A percentile compares a stretch with the other conserved stretches of the same genome.
Conservation (phyloP, 495 filamentous ascomycete species). For the Talaromyces stipitatus region DNA sequence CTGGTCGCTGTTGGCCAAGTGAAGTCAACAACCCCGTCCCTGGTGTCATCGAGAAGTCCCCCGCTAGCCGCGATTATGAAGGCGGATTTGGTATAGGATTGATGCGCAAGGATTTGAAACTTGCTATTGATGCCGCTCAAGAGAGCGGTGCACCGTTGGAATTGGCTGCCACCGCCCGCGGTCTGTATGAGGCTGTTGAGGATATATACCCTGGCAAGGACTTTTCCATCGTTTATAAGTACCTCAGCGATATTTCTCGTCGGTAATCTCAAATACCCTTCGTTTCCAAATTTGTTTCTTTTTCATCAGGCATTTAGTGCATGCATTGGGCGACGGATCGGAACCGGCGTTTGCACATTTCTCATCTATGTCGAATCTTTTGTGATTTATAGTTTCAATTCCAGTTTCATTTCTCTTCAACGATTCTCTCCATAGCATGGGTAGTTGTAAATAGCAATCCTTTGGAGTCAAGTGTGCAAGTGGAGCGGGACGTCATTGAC, state of each 20-base stretch:
- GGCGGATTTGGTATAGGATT: slow-evolving; percentile 78
- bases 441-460: neutral
- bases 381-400: neutral
- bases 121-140: slow-evolving; percentile 66
- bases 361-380: neutral
- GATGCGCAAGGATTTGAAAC: slow-evolving; percentile 75
- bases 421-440: neutral
- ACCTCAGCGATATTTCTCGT: slow-evolving; percentile 42
- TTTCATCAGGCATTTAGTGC: neutral
- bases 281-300: neutral
- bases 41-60: slow-evolving; percentile 66
- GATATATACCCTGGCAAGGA: slow-evolving; percentile 60
- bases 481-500: neutral
- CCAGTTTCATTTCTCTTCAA: neutral
- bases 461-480: neutral
- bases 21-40: slow-evolving; percentile 91
- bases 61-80: slow-evolving; percentile 64
- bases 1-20: slow-evolving; percentile 84
- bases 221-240: slow-evolving; percentile 81
- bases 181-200: slow-evolving; percentile 61
- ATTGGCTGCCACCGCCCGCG: slow-evolving; percentile 53
- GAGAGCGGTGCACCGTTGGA: slow-evolving; percentile 59
- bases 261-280: slow-evolving; percentile 4
- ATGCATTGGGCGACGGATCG: neutral
- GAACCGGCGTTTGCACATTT: neutral